A percentile compares a stretch with the other conserved stretches of the same genome.
These are phyloP conservation scores for Phialophora tarda DNA, from an alignment of 2,329 filamentous ascomycete genomes.

Conservation along the genomic window DNA sequence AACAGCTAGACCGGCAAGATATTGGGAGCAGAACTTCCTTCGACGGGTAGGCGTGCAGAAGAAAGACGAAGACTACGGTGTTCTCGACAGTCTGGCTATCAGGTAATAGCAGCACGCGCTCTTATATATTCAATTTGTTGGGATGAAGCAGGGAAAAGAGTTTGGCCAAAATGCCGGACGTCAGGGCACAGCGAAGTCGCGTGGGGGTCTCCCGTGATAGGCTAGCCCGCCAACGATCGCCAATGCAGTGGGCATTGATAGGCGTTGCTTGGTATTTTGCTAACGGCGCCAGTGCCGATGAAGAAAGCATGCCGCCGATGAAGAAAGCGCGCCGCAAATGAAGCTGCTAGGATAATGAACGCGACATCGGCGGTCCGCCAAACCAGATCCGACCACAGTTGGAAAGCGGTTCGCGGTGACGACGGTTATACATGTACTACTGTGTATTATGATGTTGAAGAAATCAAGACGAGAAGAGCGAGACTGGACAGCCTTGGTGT, in stretches of 20 bases:
- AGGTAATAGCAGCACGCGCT: not conserved
- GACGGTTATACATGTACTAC: not conserved
- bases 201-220: not conserved
- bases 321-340: conserved; percentile 4
- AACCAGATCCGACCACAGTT: not conserved
- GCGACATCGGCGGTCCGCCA: not conserved
- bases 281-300: not conserved
- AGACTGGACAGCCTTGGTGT: not conserved
- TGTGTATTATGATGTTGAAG: not conserved
- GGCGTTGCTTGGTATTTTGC: conserved; percentile 5
- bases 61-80: not conserved
- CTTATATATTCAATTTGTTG: not conserved
- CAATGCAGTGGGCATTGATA: conserved; percentile 2
- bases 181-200: not conserved
- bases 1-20: not conserved
- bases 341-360: not conserved
- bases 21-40: not conserved
- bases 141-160: not conserved
- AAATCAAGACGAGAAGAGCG: not conserved
- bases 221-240: conserved; percentile 4
- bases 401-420: not conserved
- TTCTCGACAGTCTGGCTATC: not conserved
- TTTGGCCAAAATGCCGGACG: not conserved
- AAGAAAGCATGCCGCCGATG: not conserved
- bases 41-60: not conserved